phyloP scores from a whole-genome alignment of 768 basidiomycete genomes.

The Astraeus odoratus region DNA sequence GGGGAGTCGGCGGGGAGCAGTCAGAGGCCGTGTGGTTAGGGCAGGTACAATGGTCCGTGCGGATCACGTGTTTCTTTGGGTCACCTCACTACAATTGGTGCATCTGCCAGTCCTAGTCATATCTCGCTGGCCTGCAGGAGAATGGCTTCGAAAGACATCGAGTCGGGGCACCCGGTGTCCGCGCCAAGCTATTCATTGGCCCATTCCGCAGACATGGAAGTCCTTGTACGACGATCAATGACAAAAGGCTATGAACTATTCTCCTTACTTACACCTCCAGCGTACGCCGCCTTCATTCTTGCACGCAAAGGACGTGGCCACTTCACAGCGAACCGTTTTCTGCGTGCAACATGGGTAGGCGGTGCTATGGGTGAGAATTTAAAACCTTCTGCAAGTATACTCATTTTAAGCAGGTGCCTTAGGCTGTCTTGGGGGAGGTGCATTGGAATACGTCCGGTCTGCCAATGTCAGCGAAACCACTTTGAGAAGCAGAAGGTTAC shows the following conservation, averaged over 20 bases:
- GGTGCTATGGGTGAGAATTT: constrained; percentile 41
- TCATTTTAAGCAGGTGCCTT: not conserved
- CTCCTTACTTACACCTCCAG: constrained; percentile 57
- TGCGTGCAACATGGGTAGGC: constrained; percentile 71
- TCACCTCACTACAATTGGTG: not conserved
- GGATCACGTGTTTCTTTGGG: constrained; percentile 16
- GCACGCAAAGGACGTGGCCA: constrained; percentile 48
- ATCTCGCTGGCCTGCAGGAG: not conserved
- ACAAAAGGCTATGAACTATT: constrained; percentile 60
- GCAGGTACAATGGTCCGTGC: constrained; percentile 27
- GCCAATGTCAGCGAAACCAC: constrained; percentile 44
- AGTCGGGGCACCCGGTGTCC: no score
- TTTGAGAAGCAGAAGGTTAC: constrained; percentile 43
- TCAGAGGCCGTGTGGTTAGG: constrained; percentile 17
- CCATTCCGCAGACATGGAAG: constrained; percentile 53
- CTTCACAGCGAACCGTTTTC: constrained; percentile 52
- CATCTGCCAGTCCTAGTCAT: not conserved
- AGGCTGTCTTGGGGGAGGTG: constrained; percentile 43
- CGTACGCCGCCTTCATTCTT: constrained; percentile 49
- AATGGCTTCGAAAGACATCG: constrained; percentile 6
- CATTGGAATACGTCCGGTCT: constrained; percentile 55
- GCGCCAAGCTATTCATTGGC: constrained; percentile 13
- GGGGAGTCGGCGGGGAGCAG: constrained; percentile 11
- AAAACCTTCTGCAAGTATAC: no score
- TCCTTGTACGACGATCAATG: constrained; percentile 60